Evolutionary conservation across 2,329 filamentous ascomycete species (phyloP).

Genomic region (Aschersonia sp.): DNA sequence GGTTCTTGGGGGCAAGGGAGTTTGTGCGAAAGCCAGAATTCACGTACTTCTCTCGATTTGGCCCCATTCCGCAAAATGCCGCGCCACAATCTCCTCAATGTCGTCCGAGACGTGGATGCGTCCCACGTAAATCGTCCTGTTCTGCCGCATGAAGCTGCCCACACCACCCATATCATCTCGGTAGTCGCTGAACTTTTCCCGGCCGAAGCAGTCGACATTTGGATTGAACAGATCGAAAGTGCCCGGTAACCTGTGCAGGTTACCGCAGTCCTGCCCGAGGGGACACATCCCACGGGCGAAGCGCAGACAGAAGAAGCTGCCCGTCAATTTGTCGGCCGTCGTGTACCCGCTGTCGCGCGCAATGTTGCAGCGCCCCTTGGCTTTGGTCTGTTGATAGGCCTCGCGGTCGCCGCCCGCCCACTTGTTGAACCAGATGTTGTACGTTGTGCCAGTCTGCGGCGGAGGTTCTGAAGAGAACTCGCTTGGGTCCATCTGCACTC

Average conservation of each 20-base stretch:
- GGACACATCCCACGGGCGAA: constrained; percentile 74
- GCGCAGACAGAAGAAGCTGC: constrained; percentile 84
- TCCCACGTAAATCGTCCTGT: constrained; percentile 85
- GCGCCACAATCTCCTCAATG: constrained; percentile 87
- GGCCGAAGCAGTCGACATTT: constrained; percentile 80
- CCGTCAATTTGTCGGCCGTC: constrained; percentile 58
- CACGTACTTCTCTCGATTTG: constrained; percentile 59
- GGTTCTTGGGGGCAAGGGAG: background rate
- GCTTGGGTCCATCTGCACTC: constrained; percentile 78
- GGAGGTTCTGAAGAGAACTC: constrained; percentile 73
- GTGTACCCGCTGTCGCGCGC: constrained; percentile 68
- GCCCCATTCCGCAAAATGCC: constrained; percentile 96
- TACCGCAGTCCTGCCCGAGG: constrained; percentile 85
- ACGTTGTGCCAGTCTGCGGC: constrained; percentile 85
- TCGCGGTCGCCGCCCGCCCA: constrained; percentile 93
- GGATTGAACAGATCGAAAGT: constrained; percentile 84
- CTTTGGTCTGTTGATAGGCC: constrained; percentile 77
- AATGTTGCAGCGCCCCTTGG: constrained; percentile 77
- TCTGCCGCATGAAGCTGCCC: constrained; percentile 84
- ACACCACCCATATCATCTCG: constrained; percentile 97
- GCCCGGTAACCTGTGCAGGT: constrained; percentile 76
- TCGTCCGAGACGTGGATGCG: constrained; percentile 92
- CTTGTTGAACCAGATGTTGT: constrained; percentile 91
- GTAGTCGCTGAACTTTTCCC: constrained; percentile 88
- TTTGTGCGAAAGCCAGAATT: constrained; percentile 7